These are phyloP conservation scores for Tricholoma saponaceum DNA, from an alignment of 768 basidiomycete genomes.

Conservation along the genomic window DNA sequence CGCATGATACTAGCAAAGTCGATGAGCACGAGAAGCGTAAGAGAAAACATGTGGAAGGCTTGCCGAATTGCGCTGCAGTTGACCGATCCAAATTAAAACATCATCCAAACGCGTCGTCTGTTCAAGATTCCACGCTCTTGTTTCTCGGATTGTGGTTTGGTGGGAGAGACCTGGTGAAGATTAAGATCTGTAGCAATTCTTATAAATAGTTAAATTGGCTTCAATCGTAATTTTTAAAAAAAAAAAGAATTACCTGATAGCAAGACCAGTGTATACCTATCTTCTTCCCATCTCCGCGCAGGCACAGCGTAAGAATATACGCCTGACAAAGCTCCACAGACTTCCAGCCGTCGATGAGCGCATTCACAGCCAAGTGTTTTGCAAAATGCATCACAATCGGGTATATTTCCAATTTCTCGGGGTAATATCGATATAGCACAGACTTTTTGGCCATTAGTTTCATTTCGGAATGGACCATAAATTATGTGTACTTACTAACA, in stretches of 20 bases:
- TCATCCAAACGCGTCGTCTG: slow-evolving; percentile 84
- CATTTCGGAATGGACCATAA: background rate
- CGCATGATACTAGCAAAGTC: slow-evolving; percentile 51
- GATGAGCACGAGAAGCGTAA: background rate
- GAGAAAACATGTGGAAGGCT: slow-evolving; percentile 58
- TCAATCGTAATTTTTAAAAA: background rate
- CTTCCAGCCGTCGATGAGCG: slow-evolving; percentile 77
- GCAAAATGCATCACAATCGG: slow-evolving; percentile 89
- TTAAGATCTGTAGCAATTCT: slow-evolving; percentile 90
- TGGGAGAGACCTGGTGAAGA: slow-evolving; percentile 61
- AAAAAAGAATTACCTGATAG: slow-evolving; percentile 52
- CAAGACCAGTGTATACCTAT: slow-evolving; percentile 84
- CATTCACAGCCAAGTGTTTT: slow-evolving; percentile 75
- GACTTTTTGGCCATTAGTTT: slow-evolving; percentile 35
- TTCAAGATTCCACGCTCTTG: slow-evolving; percentile 84
- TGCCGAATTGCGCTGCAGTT: slow-evolving; percentile 84
- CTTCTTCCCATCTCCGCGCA: slow-evolving; percentile 84
- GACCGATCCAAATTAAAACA: slow-evolving; percentile 88
- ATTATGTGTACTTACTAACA: slow-evolving; percentile 54
- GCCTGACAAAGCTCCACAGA: slow-evolving; percentile 90
- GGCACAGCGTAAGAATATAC: slow-evolving; percentile 85
- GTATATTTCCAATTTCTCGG: slow-evolving; percentile 79
- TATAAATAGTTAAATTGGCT: slow-evolving; percentile 4
- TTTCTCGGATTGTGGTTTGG: slow-evolving; percentile 64
- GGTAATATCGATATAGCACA: slow-evolving; percentile 82